A percentile compares a stretch with the other conserved stretches of the same genome.
These are phyloP conservation scores for Aspergillus pseudotamarii DNA, from an alignment of 2,329 filamentous ascomycete species.

Conservation along the genomic window DNA sequence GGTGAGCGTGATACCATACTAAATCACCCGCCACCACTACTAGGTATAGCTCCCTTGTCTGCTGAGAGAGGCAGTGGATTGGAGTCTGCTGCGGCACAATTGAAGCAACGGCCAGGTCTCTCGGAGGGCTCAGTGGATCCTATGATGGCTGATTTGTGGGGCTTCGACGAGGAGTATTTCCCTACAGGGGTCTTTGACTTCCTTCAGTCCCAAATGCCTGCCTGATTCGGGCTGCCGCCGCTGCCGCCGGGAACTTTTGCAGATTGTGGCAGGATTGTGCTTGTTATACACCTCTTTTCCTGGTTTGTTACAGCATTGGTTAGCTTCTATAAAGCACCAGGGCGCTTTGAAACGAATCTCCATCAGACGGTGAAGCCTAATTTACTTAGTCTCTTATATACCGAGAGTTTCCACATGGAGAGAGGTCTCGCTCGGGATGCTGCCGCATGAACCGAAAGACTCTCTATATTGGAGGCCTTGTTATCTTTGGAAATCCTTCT, in stretches of 20 bases:
- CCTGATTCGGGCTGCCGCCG: slow-evolving; percentile 22
- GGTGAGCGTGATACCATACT: slow-evolving; percentile 41
- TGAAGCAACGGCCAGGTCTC: slow-evolving; percentile 34
- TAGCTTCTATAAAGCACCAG: background rate
- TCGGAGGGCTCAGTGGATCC: slow-evolving; percentile 43
- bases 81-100: slow-evolving; percentile 16
- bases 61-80: slow-evolving; percentile 41
- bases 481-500: background rate
- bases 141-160: slow-evolving; percentile 46
- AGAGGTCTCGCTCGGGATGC: background rate
- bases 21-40: slow-evolving; percentile 38
- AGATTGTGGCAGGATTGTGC: too few relatives aligned
- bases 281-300: background rate
- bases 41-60: slow-evolving; percentile 42
- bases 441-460: background rate
- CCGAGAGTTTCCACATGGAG: background rate
- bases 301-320: background rate
- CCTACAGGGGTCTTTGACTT: slow-evolving; percentile 47
- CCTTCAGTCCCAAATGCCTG: slow-evolving; percentile 45
- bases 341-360: background rate
- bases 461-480: background rate
- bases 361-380: background rate
- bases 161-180: slow-evolving; percentile 46
- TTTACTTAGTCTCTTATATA: background rate
- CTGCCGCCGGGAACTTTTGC: background rate